Conservation (phyloP, 177 flowering plant genomes). For the Vitis hybrid region DNA sequence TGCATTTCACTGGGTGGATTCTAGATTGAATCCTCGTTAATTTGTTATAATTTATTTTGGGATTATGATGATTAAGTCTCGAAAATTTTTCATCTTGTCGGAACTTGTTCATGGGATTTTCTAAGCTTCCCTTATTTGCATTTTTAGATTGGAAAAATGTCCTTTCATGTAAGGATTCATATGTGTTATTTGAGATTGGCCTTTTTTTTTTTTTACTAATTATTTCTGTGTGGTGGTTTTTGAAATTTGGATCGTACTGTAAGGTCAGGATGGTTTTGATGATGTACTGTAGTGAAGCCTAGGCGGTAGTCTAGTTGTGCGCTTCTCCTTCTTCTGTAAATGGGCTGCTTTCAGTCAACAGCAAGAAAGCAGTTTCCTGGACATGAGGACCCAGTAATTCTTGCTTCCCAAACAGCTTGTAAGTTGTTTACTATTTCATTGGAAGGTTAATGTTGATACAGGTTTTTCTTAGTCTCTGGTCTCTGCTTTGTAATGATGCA, state of each 20-base stretch:
- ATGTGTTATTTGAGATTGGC: too few species aligned
- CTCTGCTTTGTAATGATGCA: too few species aligned
- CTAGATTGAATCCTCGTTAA: too few species aligned
- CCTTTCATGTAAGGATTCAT: too few species aligned
- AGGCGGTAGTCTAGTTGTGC: slow-evolving; percentile 23
- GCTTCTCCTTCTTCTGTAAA: slow-evolving; percentile 24
- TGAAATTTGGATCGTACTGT: slow-evolving; percentile 13
- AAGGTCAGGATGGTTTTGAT: slow-evolving; percentile 35
- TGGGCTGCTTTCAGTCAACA: slow-evolving; percentile 69
- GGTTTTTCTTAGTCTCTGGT: not conserved
- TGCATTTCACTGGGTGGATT: too few species aligned
- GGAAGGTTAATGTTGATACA: not conserved
- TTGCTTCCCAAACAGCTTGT: slow-evolving; percentile 90
- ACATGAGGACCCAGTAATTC: slow-evolving; percentile 57
- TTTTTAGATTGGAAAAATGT: too few species aligned
- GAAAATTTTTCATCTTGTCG: too few species aligned
- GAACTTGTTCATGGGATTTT: too few species aligned
- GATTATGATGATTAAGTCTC: too few species aligned
- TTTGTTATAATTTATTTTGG: too few species aligned
- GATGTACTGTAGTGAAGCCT: slow-evolving; percentile 26
- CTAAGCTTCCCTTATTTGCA: too few species aligned
- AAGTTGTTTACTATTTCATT: slow-evolving; percentile 29
- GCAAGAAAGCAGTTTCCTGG: slow-evolving; percentile 49
- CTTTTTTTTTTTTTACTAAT: too few species aligned
- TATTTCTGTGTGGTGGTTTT: not conserved